phyloP scores from a whole-genome alignment of 208 protist genomes.

The Acanthamoeba triangularis region DNA sequence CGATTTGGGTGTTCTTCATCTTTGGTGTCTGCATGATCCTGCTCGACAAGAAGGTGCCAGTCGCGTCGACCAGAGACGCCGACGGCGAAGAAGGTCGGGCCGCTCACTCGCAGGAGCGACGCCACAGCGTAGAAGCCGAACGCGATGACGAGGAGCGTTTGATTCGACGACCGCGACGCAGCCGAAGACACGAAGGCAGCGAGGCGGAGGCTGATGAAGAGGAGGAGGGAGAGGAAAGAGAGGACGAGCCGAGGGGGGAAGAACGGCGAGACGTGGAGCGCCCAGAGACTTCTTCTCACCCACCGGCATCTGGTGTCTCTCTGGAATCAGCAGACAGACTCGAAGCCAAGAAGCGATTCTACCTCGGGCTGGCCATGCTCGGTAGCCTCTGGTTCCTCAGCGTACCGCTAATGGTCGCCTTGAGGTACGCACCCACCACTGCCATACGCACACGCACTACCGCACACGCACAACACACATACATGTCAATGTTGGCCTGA shows the following conservation, averaged over 20 bases:
- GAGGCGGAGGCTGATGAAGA: neutral
- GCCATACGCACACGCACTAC: too few relatives aligned
- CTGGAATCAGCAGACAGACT: neutral
- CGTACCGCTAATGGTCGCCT: neutral
- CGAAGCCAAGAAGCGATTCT: neutral
- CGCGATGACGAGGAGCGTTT: slow-evolving; percentile 6
- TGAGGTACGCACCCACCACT: neutral
- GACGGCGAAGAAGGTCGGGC: neutral
- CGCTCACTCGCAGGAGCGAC: too few relatives aligned
- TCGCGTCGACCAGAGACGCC: neutral
- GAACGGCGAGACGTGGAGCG: too few relatives aligned
- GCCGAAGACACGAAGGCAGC: neutral
- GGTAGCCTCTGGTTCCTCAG: neutral
- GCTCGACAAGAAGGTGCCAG: neutral
- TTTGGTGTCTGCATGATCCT: neutral
- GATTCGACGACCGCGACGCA: neutral
- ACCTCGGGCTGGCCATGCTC: neutral
- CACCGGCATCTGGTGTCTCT: too few relatives aligned
- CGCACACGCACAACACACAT: too few relatives aligned
- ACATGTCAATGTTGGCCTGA: neutral
- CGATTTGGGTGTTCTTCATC: neutral
- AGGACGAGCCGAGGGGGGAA: neutral
- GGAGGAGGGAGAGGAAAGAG: neutral
- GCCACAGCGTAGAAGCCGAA: neutral
- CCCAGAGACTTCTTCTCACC: neutral